Base-by-base conservation (phyloP, 129 eudicot species). In the Dittrichia graveolens region DNA sequence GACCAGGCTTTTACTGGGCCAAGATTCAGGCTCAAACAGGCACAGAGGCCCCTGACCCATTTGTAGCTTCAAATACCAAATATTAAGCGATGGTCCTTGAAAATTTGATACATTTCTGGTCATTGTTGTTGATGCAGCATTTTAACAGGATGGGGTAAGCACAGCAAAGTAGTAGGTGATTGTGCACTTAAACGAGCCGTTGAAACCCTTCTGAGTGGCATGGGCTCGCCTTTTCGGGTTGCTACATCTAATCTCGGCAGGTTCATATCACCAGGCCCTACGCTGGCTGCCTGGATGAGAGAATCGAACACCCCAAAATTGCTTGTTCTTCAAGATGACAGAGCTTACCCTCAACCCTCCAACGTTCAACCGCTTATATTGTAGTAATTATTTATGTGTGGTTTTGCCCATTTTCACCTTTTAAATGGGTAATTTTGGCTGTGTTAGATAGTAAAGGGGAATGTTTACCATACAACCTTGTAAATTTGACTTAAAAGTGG, bases 101-200 rank as follows among this genome's bases (percentile, higher is more conserved):
- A 16, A n/a, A 58, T 5, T 60, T 69, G 66, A 71, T 56, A 34
- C 34, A 24, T 41, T 71, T 64, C 19, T 61, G 34, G 48, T 43
- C 7, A 41, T 7, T 2, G 5, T 62, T 47, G 39, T 74, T 10
- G 61, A 31, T 71, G 74, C 97, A 94, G 99, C 80, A 94, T 94
- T 58, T 68, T 94, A 70, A 94, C 99, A 2, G 99, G 99, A 41
- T 94, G 99, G 99, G 99, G 99, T 55, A 94, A 94, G 40, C 99
- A 94, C 82, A 94, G 99, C 86, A 94, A 94, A 74, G 89, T 94
- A 24, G 88, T 85, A 11, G 99, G 99, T 5, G 99, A 94, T 14
- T 93, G 97, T 10, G 86, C 99, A 0, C 89, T 94, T 37, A 94
- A 84, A 67, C 84, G 94, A 67, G 88, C 99, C 11, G 61, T 94